Base-by-base conservation (phyloP, 306 rosid genomes). In the Hippophae gyantsensis region DNA sequence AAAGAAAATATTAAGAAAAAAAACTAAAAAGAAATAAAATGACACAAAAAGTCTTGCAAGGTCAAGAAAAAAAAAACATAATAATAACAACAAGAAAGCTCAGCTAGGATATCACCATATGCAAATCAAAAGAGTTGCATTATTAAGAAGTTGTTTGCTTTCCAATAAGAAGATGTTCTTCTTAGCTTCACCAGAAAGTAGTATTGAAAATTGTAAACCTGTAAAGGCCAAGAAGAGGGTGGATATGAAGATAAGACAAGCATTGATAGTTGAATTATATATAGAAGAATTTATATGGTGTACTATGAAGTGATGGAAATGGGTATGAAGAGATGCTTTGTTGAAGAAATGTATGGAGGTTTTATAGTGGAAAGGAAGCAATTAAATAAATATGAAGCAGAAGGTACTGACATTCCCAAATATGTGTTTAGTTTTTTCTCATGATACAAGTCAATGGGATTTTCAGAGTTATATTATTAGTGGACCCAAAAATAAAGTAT, bases 41-140 rank as follows among this genome's bases (percentile, higher is more conserved):
- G 5, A 43, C 6, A 0, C 0, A 42, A 47, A 76, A 84, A 84
- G 95, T 6, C 95, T 79, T 87, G 92, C 95, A 87, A 87, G 92
- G 78, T 87, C 95, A 87, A 87, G 92, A 87, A 87, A 84, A 43
- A 52, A 43, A 5, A 1, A n/a, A 5, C 1, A 0, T 10, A 0
- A 26, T 1, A 6, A 84, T 0, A 18, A 18, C 1, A 0, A 0
- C 0, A 26, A 1, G 10, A 0, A 63, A 87, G 95, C 92, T 87
- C 95, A 79, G 57, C 9, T 13, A 62, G 82, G 92, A 87, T 79
- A 87, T 70, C 89, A 64, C 92, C 95, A 6, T 4, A 32, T 69
- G 12, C 61, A 54, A 45, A 14, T 10, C 4, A 63, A 8, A 45
- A 40, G 48, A 25, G 46, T n/a, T 13, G 13, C 61, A 43, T 69